These are phyloP conservation scores for Colletotrichum costaricense DNA, from an alignment of 2,329 filamentous ascomycete genomes.

Conservation along the genomic window DNA sequence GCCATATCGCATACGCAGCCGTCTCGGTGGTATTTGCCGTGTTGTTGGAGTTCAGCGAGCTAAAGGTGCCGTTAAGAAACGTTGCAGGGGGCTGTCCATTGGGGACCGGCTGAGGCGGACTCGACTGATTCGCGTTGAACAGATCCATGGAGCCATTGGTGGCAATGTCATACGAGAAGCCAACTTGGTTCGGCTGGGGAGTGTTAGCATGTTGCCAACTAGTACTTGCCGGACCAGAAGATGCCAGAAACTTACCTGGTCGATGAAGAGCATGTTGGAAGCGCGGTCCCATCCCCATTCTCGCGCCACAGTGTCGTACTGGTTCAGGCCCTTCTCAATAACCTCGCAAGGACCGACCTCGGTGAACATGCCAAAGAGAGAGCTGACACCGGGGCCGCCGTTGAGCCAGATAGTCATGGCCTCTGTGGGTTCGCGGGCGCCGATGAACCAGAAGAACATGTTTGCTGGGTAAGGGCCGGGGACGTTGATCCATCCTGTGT, in stretches of 20 bases:
- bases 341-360: conserved; percentile 68
- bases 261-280: conserved; percentile 67
- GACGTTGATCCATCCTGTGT: conserved; percentile 75
- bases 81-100: conserved; percentile 42
- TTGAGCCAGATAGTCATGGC: conserved; percentile 72
- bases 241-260: conserved; percentile 54
- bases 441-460: conserved; percentile 64
- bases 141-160: conserved; percentile 70
- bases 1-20: conserved; percentile 72
- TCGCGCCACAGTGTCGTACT: conserved; percentile 65
- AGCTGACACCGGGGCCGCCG: conserved; percentile 74
- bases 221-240: conserved; percentile 37
- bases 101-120: conserved; percentile 43
- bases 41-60: conserved; percentile 58
- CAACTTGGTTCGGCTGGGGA: conserved; percentile 74
- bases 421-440: conserved; percentile 54
- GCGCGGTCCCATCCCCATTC: conserved; percentile 74
- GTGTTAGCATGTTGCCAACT: conserved; percentile 42
- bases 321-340: conserved; percentile 57
- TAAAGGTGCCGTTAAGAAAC: conserved; percentile 74
- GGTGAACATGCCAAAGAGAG: conserved; percentile 72
- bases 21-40: conserved; percentile 68
- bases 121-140: conserved; percentile 50
- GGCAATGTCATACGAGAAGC: conserved; percentile 74
- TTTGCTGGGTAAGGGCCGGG: conserved; percentile 65